Conservation (phyloP, 768 basidiomycete species). For the Sarcomyxa edulis region DNA sequence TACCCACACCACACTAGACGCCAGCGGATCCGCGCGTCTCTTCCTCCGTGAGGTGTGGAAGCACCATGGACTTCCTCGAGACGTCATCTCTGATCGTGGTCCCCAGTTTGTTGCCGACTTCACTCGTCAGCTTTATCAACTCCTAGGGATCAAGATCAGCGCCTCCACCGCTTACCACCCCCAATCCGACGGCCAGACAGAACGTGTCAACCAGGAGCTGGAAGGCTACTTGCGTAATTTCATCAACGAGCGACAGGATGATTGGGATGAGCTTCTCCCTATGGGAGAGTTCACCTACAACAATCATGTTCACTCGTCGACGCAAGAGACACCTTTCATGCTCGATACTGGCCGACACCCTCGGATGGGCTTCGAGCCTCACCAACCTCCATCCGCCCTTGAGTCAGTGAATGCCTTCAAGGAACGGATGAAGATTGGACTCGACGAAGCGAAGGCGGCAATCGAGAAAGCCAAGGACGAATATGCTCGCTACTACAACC, state of each 20-base stretch:
- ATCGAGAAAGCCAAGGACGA: constrained; percentile 12
- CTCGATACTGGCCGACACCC: constrained; percentile 11
- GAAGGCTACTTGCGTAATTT: constrained; percentile 22
- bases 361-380: constrained; percentile 7
- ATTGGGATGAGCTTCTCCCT: constrained; percentile 15
- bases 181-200: constrained; percentile 29
- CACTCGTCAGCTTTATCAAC: constrained; percentile 21
- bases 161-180: constrained; percentile 40
- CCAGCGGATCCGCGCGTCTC: constrained; percentile 12
- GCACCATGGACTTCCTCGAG: constrained; percentile 18
- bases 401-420: constrained; percentile 9
- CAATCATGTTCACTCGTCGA: constrained; percentile 8
- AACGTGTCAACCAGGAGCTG: constrained; percentile 24
- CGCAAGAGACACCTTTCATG: constrained; percentile 9
- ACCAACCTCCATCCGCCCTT: background rate
- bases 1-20: constrained; percentile 10
- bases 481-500: constrained; percentile 12
- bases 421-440: constrained; percentile 5
- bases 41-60: constrained; percentile 18
- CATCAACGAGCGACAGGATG: constrained; percentile 14
- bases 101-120: constrained; percentile 24
- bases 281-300: constrained; percentile 9
- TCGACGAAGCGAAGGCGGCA: constrained; percentile 11
- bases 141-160: constrained; percentile 25
- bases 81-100: constrained; percentile 22